These are phyloP conservation scores for Amanita rubescens DNA, from an alignment of 768 basidiomycete genomes.

Conservation along the genomic window DNA sequence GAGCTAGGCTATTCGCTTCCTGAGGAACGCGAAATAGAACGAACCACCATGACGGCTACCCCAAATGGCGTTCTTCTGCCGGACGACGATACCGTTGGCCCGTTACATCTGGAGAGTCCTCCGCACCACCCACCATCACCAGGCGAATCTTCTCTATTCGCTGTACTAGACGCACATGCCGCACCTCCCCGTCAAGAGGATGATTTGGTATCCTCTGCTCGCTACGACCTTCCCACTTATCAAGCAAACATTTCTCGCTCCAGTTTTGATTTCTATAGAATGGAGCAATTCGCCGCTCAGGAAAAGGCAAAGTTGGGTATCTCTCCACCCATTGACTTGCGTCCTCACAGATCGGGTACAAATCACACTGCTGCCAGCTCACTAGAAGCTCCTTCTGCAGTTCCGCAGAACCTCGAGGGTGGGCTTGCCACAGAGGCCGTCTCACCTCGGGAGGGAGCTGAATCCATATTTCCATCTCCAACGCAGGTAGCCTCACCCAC, in stretches of 20 bases:
- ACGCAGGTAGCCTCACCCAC: not conserved
- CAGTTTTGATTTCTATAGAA: conserved; percentile 61
- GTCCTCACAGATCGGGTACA: not conserved
- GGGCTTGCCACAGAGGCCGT: not conserved
- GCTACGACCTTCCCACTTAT: conserved; percentile 58
- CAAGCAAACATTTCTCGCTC: conserved; percentile 51
- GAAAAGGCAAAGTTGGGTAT: conserved; percentile 67
- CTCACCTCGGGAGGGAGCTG: not conserved
- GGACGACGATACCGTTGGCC: conserved; percentile 13
- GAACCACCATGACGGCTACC: conserved; percentile 21
- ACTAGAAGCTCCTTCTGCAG: not conserved
- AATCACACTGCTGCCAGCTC: conserved; percentile 4
- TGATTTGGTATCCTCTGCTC: conserved; percentile 23
- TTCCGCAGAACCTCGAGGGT: not conserved
- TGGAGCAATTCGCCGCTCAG: conserved; percentile 70
- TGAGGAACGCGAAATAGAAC: conserved; percentile 41
- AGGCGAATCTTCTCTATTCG: not conserved
- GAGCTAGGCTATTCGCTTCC: conserved; percentile 30
- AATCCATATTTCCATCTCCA: not conserved
- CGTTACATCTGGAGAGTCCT: conserved; percentile 10
- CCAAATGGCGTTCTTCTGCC: not conserved
- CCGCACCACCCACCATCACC: not conserved
- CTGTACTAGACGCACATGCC: conserved; percentile 16
- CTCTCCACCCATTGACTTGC: conserved; percentile 27
- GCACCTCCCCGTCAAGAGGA: conserved; percentile 33